phyloP scores from a whole-genome alignment of 768 basidiomycete genomes.

The Lentinula guzmanii region DNA sequence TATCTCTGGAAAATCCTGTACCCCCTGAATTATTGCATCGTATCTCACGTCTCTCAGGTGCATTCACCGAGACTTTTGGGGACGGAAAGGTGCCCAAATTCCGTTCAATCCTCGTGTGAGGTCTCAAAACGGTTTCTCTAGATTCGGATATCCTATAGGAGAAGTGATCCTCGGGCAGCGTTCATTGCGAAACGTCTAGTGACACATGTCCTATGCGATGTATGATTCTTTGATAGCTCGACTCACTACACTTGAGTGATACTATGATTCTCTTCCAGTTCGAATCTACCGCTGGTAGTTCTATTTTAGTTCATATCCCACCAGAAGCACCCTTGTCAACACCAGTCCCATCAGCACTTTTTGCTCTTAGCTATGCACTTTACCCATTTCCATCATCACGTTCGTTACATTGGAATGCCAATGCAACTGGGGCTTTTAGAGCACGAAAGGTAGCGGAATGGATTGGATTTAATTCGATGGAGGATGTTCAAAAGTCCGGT shows the following conservation, averaged over 20 bases:
- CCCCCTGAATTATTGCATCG: constrained; percentile 44
- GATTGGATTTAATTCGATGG: constrained; percentile 31
- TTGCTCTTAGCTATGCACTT: constrained; percentile 45
- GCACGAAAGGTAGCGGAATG: constrained; percentile 59
- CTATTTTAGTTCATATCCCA: constrained; percentile 23
- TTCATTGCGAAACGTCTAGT: constrained; percentile 45
- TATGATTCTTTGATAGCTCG: constrained; percentile 17
- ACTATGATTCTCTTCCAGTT: background rate
- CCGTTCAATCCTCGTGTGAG: background rate
- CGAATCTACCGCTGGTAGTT: constrained; percentile 8
- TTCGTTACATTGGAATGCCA: constrained; percentile 42
- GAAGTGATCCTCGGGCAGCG: constrained; percentile 28
- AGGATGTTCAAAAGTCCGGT: constrained; percentile 28
- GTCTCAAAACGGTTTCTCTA: constrained; percentile 18
- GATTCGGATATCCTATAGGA: constrained; percentile 52
- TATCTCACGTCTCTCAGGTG: constrained; percentile 65
- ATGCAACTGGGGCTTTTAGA: constrained; percentile 43
- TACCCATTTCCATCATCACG: constrained; percentile 60
- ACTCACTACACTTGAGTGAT: background rate
- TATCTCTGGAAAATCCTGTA: constrained; percentile 41
- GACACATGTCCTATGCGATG: constrained; percentile 47
- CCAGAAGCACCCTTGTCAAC: constrained; percentile 18
- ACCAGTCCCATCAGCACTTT: constrained; percentile 19
- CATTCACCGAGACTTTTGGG: constrained; percentile 50
- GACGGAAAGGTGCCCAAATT: constrained; percentile 34